Conservation (phyloP, 108 stramenopile species). For the Skeletonema tropicum region DNA sequence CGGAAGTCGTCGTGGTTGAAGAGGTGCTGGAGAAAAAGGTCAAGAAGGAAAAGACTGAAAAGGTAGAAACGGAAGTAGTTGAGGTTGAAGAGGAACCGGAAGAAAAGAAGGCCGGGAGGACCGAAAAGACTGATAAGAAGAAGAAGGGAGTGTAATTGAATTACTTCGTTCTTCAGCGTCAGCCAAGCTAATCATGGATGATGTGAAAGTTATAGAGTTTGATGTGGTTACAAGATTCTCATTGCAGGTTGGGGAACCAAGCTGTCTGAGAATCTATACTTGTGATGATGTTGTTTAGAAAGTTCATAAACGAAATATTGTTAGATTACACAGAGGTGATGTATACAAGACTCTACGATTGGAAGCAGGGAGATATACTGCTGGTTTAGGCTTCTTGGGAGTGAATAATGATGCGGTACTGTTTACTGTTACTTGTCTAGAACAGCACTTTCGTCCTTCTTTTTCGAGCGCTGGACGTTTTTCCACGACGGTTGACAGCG, state of each 20-base stretch:
- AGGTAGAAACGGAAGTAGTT: not conserved
- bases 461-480: no score
- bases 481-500: no score
- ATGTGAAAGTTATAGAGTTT: conserved; percentile 1
- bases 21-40: not conserved
- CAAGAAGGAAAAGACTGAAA: not conserved
- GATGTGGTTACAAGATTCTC: not conserved
- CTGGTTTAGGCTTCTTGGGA: no score
- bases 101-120: not conserved
- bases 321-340: not conserved
- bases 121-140: not conserved
- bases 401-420: no score
- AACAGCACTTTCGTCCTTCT: no score
- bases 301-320: not conserved
- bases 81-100: not conserved
- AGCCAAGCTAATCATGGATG: not conserved
- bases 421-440: no score
- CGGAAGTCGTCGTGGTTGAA: conserved; percentile 1
- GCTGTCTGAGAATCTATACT: not conserved
- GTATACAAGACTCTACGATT: no score
- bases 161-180: not conserved
- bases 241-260: not conserved
- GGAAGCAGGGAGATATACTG: no score
- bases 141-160: not conserved
- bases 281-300: not conserved